Evolutionary conservation across 805 yeast species (phyloP), one percentile per base, ranked within the genome.

Genomic region (Saccharomycopsis selenospora): DNA sequence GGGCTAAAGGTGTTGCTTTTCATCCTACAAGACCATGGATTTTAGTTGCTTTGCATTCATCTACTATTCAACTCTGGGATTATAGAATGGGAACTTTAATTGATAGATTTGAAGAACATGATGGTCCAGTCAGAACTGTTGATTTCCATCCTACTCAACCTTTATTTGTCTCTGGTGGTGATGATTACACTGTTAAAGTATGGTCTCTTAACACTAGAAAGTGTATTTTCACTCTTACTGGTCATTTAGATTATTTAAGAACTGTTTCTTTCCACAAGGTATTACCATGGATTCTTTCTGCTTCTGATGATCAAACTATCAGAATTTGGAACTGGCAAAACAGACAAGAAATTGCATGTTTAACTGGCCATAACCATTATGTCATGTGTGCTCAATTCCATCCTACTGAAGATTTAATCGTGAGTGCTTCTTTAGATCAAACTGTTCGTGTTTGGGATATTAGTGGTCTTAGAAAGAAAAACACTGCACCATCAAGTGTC

Each of bases 311-410:
- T 72, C 99, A 93, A 69, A 93, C 99, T 27, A 89, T 95, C 56
- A 78, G 99, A 65, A 91, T 93, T 56, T 93, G 99, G 99, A 95
- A 93, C 70, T 93, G 99, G 99, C 99, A 95, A 72, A 90, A 90
- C 65, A 81, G 99, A 59, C 91, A 89, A 65, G 98, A 93, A 61
- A 85, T 93, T 61, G 98, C 98, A 7, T 88, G 96, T 61, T 71
- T 93, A 57, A 91, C 99, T 5, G 99, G 99, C 54, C 99, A 93
- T 67, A 90, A 88, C 68, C 99, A 93, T 70, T 93, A 95, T 67
- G 97, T 93, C 48, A 87, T 93, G 93, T 85, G 95, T 59, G 98
- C 99, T 2, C 95, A 87, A 66, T 93, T 93, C 76, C 99, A 93
- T 65, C 97, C 97, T 41, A 71, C 82, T 43, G 96, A 95, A 59